A percentile compares a stretch with the other conserved stretches of the same genome.
Conservation (phyloP, 2,329 filamentous ascomycete species). For the Arthrinium puccinioides region DNA sequence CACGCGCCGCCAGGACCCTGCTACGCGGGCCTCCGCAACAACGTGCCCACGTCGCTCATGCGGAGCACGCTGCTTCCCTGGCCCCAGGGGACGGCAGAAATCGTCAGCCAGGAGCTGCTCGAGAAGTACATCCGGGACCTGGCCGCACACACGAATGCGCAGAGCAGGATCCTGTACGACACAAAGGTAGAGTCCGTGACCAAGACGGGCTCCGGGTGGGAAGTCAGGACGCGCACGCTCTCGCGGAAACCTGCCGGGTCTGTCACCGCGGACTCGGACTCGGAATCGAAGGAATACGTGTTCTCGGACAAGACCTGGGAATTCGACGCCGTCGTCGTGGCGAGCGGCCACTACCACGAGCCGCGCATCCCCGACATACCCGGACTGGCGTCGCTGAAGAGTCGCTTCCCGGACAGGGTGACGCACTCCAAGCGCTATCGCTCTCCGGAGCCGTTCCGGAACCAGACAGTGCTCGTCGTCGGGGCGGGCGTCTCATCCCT, state of each 20-base stretch:
- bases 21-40: conserved; percentile 58
- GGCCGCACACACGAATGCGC: conserved; percentile 39
- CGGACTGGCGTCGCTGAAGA: conserved; percentile 52
- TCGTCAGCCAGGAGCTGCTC: conserved; percentile 48
- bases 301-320: conserved; percentile 19
- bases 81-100: conserved; percentile 51
- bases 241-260: not conserved
- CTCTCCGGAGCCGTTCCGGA: conserved; percentile 47
- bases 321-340: conserved; percentile 61
- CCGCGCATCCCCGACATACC: conserved; percentile 52
- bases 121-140: conserved; percentile 56
- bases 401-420: conserved; percentile 41
- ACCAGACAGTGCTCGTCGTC: conserved; percentile 43
- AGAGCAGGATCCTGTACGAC: conserved; percentile 43
- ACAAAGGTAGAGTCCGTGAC: conserved; percentile 48
- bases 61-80: conserved; percentile 38
- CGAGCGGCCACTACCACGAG: conserved; percentile 60
- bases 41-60: conserved; percentile 58
- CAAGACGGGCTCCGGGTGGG: conserved; percentile 41
- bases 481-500: conserved; percentile 42
- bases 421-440: conserved; percentile 69
- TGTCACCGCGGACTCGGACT: no score
- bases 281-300: no score
- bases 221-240: conserved; percentile 40
- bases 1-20: conserved; percentile 45